Conservation (phyloP, 2,329 filamentous ascomycete species). For the Penicillium griseofulvum region DNA sequence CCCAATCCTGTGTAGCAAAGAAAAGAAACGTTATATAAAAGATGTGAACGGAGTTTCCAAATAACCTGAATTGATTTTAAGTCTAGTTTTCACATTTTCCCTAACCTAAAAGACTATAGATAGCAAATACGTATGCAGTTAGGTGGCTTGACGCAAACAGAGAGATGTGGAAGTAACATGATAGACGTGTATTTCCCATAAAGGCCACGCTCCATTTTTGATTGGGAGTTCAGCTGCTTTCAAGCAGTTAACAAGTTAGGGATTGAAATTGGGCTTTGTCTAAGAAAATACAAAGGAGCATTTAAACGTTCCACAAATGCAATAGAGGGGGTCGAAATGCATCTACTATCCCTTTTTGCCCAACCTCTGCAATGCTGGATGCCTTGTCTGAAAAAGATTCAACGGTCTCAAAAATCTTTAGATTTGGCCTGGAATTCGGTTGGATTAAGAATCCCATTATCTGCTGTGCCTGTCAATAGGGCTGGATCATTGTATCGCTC, state of each 20-base stretch:
- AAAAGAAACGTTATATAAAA: background rate
- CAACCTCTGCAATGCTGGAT: conserved; percentile 3
- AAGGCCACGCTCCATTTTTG: conserved; percentile 10
- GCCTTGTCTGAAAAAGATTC: conserved; percentile 2
- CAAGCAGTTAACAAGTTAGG: conserved; percentile 13
- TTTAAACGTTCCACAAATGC: conserved; percentile 1
- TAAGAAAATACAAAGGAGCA: background rate
- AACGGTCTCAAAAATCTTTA: conserved; percentile 9
- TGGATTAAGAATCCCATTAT: conserved; percentile 15
- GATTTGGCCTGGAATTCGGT: conserved; percentile 8
- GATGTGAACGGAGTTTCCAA: background rate
- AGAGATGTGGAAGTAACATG: conserved; percentile 12
- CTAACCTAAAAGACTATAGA: background rate
- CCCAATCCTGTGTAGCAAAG: background rate
- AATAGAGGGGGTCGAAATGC: conserved; percentile 8
- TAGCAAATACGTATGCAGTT: conserved; percentile 7
- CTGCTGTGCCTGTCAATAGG: conserved; percentile 6
- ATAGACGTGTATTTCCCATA: conserved; percentile 13
- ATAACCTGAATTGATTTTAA: background rate
- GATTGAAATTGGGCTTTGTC: conserved; percentile 8
- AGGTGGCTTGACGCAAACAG: conserved; percentile 15
- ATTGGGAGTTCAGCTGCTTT: conserved; percentile 21
- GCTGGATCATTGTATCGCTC: background rate
- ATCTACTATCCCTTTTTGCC: conserved; percentile 13
- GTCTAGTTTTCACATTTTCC: background rate